These are phyloP conservation scores for Fusarium sp. DNA, from an alignment of 2,329 filamentous ascomycete species.

Conservation along the genomic window DNA sequence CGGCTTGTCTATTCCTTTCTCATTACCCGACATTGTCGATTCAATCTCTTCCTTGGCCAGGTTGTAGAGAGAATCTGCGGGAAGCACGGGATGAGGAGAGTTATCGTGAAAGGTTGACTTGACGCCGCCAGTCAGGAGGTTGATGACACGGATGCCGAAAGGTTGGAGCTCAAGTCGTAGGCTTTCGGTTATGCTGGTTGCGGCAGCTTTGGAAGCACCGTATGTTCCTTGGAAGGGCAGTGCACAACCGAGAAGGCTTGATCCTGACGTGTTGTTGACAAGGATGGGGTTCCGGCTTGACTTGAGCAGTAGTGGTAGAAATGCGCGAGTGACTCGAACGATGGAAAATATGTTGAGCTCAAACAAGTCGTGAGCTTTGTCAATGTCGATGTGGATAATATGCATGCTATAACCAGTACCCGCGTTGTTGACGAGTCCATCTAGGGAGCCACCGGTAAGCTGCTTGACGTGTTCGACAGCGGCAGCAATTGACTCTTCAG, in stretches of 20 bases:
- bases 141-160: slow-evolving; percentile 43
- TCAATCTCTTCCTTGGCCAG: slow-evolving; percentile 30
- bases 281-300: slow-evolving; percentile 24
- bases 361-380: slow-evolving; percentile 30
- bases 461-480: slow-evolving; percentile 26
- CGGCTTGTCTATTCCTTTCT: background rate
- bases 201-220: slow-evolving; percentile 44
- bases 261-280: slow-evolving; percentile 36
- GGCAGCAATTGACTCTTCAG: slow-evolving; percentile 33
- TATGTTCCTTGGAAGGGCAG: slow-evolving; percentile 44
- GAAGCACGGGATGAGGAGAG: background rate
- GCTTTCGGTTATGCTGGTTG: slow-evolving; percentile 38
- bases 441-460: slow-evolving; percentile 41
- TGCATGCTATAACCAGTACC: slow-evolving; percentile 42
- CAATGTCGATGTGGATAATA: slow-evolving; percentile 34
- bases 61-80: slow-evolving; percentile 27
- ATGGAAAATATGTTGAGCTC: slow-evolving; percentile 45
- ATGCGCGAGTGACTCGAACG: slow-evolving; percentile 36
- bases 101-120: slow-evolving; percentile 34
- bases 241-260: slow-evolving; percentile 1
- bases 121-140: slow-evolving; percentile 41
- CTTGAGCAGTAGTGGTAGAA: slow-evolving; percentile 37
- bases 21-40: slow-evolving; percentile 7
- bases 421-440: slow-evolving; percentile 48
- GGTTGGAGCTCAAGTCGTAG: slow-evolving; percentile 43